Conservation (phyloP, 768 basidiomycete genomes). For the Pisolithus tinctorius region DNA sequence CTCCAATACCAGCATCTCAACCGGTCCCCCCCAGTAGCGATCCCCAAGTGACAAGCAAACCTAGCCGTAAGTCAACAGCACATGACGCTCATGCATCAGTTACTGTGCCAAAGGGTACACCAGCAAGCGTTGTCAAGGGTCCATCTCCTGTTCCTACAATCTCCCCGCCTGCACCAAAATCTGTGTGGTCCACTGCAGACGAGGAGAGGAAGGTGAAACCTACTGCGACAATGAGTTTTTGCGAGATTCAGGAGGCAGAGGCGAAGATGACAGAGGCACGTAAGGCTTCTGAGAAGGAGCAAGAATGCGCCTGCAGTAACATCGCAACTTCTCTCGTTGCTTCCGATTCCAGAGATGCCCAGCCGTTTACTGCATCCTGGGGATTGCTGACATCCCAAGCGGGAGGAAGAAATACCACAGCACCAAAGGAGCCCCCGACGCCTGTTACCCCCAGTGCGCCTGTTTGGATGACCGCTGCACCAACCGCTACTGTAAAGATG, state of each 20-base stretch:
- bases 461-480: too few species aligned
- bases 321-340: conserved; percentile 21
- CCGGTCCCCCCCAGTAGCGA: conserved; percentile 4
- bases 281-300: conserved; percentile 71
- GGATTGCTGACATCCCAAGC: conserved; percentile 79
- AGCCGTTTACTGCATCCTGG: conserved; percentile 71
- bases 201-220: too few species aligned
- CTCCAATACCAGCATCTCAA: conserved; percentile 1
- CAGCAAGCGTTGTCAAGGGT: too few species aligned
- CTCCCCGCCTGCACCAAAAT: too few species aligned
- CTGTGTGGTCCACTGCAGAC: too few species aligned
- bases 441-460: conserved; percentile 28
- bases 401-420: conserved; percentile 39
- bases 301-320: conserved; percentile 52
- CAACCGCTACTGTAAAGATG: too few species aligned
- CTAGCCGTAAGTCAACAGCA: conserved; percentile 21
- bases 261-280: too few species aligned
- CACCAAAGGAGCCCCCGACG: conserved; percentile 37
- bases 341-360: conserved; percentile 46
- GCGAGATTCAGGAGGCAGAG: too few species aligned
- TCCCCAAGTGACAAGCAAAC: conserved; percentile 17
- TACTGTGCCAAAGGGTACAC: too few species aligned
- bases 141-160: too few species aligned
- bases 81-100: conserved; percentile 20
- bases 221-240: too few species aligned